Conservation (phyloP, 2,329 filamentous ascomycete species). For the Arthrobotrys sphaeroides region DNA sequence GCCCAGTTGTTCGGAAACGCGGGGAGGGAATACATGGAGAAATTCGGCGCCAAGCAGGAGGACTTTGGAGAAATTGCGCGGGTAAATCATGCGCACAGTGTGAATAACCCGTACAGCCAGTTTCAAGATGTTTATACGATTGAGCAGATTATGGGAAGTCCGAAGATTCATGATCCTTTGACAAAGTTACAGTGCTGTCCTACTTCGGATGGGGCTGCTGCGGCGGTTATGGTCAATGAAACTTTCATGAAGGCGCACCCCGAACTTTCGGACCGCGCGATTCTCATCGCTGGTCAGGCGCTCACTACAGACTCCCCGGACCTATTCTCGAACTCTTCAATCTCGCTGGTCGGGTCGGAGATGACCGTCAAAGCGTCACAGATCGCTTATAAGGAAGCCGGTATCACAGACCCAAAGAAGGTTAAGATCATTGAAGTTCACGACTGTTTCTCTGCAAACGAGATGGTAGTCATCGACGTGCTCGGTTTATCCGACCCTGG, state of each 20-base stretch:
- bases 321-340: constrained; percentile 80
- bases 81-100: constrained; percentile 90
- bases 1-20: constrained; percentile 97
- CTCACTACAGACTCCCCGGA: constrained; percentile 83
- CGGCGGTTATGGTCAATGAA: constrained; percentile 87
- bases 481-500: constrained; percentile 80
- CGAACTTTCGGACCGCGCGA: constrained; percentile 81
- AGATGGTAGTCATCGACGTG: constrained; percentile 89
- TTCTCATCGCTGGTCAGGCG: constrained; percentile 86
- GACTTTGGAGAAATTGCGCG: constrained; percentile 96
- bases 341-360: constrained; percentile 87
- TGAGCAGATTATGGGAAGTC: constrained; percentile 78
- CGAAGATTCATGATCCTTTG: constrained; percentile 83
- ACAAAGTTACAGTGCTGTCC: constrained; percentile 99
- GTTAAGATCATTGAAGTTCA: constrained; percentile 90
- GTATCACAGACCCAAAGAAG: constrained; percentile 71
- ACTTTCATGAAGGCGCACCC: constrained; percentile 85
- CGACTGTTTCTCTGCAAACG: constrained; percentile 96
- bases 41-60: constrained; percentile 81
- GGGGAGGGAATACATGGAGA: constrained; percentile 92
- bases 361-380: constrained; percentile 79
- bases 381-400: constrained; percentile 77
- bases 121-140: constrained; percentile 91
- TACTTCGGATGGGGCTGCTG: constrained; percentile 90
- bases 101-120: constrained; percentile 96